Conservation (phyloP, 2,329 filamentous ascomycete genomes). For the Graphium sp. region DNA sequence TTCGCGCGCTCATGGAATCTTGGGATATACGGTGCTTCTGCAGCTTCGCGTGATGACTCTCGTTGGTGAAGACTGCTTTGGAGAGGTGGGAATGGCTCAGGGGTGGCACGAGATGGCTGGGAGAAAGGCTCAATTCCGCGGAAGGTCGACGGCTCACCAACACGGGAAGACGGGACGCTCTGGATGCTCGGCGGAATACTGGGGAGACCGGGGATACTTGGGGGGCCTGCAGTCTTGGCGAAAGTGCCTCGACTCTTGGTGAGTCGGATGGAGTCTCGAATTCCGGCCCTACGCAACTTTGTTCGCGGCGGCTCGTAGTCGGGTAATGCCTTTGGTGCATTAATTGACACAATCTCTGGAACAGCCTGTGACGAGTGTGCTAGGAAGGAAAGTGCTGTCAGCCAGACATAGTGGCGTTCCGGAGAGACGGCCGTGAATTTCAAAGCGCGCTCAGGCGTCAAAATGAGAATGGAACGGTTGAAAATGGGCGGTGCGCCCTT, state of each 20-base stretch:
- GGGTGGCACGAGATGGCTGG: slow-evolving; percentile 7
- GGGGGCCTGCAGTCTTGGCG: slow-evolving; percentile 25
- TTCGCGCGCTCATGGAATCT: slow-evolving; percentile 45
- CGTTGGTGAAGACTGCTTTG: slow-evolving; percentile 22
- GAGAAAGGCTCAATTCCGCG: slow-evolving; percentile 21
- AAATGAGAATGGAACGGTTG: slow-evolving; percentile 84
- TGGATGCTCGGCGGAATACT: too few relatives aligned
- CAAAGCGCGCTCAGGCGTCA: slow-evolving; percentile 82
- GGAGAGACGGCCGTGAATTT: slow-evolving; percentile 79
- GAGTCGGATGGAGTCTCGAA: slow-evolving; percentile 78
- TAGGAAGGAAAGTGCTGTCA: slow-evolving; percentile 86
- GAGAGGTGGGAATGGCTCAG: slow-evolving; percentile 20
- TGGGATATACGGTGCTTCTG: slow-evolving; percentile 56
- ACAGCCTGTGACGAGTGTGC: slow-evolving; percentile 75
- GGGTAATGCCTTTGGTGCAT: slow-evolving; percentile 31
- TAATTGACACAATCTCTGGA: slow-evolving; percentile 49
- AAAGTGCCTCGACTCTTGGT: slow-evolving; percentile 46
- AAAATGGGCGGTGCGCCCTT: slow-evolving; percentile 54
- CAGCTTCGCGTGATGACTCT: slow-evolving; percentile 39
- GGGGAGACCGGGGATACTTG: slow-evolving; percentile 33
- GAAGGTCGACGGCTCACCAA: slow-evolving; percentile 18
- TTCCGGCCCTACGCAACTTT: slow-evolving; percentile 35
- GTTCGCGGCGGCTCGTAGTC: slow-evolving; percentile 31
- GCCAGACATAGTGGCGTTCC: slow-evolving; percentile 87
- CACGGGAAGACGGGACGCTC: slow-evolving; percentile 18